Evolutionary conservation across 176 grass and related monocot species (phyloP).

Genomic region (Oryza nivara): DNA sequence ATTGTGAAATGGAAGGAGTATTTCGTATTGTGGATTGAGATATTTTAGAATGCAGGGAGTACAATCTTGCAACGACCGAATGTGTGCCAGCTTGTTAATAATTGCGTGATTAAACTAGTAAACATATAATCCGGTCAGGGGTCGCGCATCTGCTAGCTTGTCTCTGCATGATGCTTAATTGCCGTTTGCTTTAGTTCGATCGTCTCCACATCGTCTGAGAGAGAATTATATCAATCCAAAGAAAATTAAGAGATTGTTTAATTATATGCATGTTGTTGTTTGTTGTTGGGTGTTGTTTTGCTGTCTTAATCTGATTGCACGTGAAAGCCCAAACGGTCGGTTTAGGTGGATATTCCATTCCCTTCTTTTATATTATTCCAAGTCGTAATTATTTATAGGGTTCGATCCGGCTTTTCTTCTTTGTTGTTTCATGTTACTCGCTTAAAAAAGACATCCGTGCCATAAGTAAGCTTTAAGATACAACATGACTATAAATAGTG

Average conservation of each 20-base stretch:
- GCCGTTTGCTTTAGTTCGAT: background rate
- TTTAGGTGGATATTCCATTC: constrained; percentile 2
- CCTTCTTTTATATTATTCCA: background rate
- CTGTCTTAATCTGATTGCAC: constrained; percentile 21
- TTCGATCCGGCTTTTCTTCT: background rate
- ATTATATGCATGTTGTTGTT: background rate
- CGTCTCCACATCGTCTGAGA: too few species aligned
- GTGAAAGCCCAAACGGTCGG: constrained; percentile 33
- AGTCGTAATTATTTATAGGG: background rate
- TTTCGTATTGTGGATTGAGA: too few species aligned
- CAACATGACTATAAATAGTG: background rate
- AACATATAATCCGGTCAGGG: background rate
- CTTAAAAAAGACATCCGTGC: too few species aligned
- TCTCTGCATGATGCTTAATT: background rate
- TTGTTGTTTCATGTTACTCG: background rate
- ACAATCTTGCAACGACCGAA: background rate
- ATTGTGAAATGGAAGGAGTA: too few species aligned
- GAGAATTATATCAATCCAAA: too few species aligned
- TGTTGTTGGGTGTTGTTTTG: background rate
- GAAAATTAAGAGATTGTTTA: background rate
- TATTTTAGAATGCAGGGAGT: too few species aligned
- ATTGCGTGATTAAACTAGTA: background rate
- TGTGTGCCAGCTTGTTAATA: background rate
- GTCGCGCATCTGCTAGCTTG: background rate
- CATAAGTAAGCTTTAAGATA: background rate